Evolutionary conservation across 345 rosid genomes (phyloP).

Genomic region (Citrus unshiu): DNA sequence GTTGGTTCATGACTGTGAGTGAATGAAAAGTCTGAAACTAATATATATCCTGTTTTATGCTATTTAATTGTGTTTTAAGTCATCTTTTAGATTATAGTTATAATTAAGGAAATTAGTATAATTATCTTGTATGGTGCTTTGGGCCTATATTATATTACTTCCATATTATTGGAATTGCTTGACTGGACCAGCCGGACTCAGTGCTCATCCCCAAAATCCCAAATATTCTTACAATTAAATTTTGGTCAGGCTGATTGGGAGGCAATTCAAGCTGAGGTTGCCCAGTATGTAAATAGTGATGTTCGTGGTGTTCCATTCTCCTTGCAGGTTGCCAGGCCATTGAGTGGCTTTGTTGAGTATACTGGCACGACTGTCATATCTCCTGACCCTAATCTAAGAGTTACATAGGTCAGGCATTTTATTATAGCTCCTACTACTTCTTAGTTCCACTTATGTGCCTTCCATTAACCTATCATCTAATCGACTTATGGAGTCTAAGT

Average conservation of each 20-base stretch:
- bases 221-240: slow-evolving; percentile 9
- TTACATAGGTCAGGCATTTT: slow-evolving; percentile 62
- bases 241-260: slow-evolving; percentile 63
- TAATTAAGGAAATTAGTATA: too few species aligned
- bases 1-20: too few species aligned
- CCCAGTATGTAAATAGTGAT: slow-evolving; percentile 80
- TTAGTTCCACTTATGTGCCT: background rate
- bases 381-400: slow-evolving; percentile 92
- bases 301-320: slow-evolving; percentile 47
- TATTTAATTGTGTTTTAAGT: too few species aligned
- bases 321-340: slow-evolving; percentile 39
- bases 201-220: too few species aligned
- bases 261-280: slow-evolving; percentile 73
- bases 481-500: slow-evolving; percentile 42
- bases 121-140: too few species aligned
- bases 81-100: too few species aligned
- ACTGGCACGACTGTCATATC: slow-evolving; percentile 98
- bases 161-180: too few species aligned
- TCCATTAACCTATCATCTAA: slow-evolving; percentile 2
- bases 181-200: too few species aligned
- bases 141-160: too few species aligned
- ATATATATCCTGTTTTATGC: too few species aligned
- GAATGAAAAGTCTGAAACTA: too few species aligned
- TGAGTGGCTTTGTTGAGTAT: slow-evolving; percentile 62
- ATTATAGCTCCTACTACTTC: background rate